Base-by-base conservation (phyloP, 2,329 filamentous ascomycete genomes). In the Scedosporium apiospermum region DNA sequence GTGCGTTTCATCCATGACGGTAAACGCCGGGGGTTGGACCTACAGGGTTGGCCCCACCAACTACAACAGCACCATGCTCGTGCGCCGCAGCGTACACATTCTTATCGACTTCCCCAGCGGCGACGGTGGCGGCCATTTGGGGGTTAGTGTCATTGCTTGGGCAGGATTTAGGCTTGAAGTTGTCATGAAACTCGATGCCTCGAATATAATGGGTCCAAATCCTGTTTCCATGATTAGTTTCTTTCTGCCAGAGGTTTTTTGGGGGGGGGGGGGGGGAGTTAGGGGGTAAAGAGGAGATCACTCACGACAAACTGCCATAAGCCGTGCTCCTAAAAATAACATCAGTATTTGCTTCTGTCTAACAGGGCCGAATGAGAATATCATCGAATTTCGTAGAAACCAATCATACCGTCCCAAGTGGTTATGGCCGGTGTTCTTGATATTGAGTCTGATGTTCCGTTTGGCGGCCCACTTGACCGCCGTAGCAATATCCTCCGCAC, bases 391-490 rank as follows among this genome's bases (percentile, higher is more conserved):
- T 4, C 6, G 7, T 38, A 7, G 14, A 6, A 23, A n/a, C 16
- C 18, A 41, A 46, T 41, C 57, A 27, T 42, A 59, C 57, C 57
- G 30, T 26, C 57, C 57, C 6, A 59, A 27, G 38, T 62, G 60
- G 16, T 55, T 60, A 55, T 72, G 69, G 23, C 72, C 72, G 16
- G 72, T 74, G 63, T 71, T 74, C 44, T 70, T 68, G 46, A 75
- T 66, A 6, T 75, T 69, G 21, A 76, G 66, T 2, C 75, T 72
- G 21, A 77, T 67, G 57, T 74, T 73, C 34, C 72, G 71, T 30
- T 73, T 65, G 26, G 70, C 68, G 9, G 74, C 75, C 65, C 79
- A 79, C 38, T 69, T 63, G 12, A 77, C 62, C 3, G 71, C 69
- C 5, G 69, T 68, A 10, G 63, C 67, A 7, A 76, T 69, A 62